Percentiles rank a stretch among this genome's conserved stretches.
These are phyloP conservation scores for Candida orba DNA, from an alignment of 805 yeast genomes.

Conservation along the genomic window DNA sequence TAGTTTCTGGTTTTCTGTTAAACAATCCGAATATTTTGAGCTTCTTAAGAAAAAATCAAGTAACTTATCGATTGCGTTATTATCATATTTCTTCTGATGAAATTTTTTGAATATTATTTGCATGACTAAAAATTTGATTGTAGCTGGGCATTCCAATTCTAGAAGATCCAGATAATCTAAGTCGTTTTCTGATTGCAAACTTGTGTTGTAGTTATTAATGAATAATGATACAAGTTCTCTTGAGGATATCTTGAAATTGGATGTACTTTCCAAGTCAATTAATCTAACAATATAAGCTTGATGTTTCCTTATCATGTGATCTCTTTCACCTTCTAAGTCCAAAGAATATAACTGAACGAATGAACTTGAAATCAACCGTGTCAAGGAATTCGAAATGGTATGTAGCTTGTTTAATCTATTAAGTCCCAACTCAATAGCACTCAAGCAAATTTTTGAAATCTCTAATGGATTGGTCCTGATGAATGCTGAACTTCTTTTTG, in stretches of 20 bases:
- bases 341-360: constrained; percentile 18
- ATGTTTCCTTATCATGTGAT: constrained; percentile 14
- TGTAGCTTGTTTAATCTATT: constrained; percentile 8
- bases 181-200: neutral
- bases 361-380: constrained; percentile 18
- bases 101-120: constrained; percentile 19
- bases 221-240: constrained; percentile 3
- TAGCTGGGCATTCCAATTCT: neutral
- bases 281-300: constrained; percentile 17
- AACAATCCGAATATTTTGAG: neutral
- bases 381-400: constrained; percentile 10
- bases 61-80: neutral
- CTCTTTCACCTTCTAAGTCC: constrained; percentile 3
- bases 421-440: constrained; percentile 19
- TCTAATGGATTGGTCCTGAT: constrained; percentile 12
- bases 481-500: constrained; percentile 7
- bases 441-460: constrained; percentile 14
- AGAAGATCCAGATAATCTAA: neutral
- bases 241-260: constrained; percentile 2
- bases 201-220: constrained; percentile 4
- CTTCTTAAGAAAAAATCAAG: constrained; percentile 9
- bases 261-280: constrained; percentile 16
- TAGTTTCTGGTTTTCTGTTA: constrained; percentile 10
- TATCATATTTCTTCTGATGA: constrained; percentile 10
- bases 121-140: constrained; percentile 15